Percentiles rank a stretch among this genome's conserved stretches.
Conservation (phyloP, 345 rosid genomes). For the Eucalyptus polybractea region DNA sequence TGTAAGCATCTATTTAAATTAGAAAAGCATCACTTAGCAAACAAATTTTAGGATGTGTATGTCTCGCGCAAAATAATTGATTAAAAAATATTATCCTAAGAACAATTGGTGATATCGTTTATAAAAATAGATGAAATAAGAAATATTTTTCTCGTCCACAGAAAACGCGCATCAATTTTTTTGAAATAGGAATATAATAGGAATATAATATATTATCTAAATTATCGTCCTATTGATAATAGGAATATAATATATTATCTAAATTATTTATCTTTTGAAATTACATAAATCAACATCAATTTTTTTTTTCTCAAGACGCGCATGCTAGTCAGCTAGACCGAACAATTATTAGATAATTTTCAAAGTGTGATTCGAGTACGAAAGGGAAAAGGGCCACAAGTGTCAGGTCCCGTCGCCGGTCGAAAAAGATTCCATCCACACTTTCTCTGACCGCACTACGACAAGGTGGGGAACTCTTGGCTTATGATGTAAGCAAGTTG, state of each 20-base stretch:
- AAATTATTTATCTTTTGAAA: neutral
- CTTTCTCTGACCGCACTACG: neutral
- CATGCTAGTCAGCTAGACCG: neutral
- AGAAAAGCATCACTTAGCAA: neutral
- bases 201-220: too few species aligned
- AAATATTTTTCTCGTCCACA: neutral
- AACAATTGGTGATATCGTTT: neutral
- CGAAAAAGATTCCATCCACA: neutral
- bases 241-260: neutral
- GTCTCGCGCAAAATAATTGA: fast-evolving
- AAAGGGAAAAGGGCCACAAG: neutral
- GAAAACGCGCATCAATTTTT: too few species aligned
- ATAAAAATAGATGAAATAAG: neutral
- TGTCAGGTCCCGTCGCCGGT: neutral
- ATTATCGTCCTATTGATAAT: neutral
- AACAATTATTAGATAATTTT: neutral
- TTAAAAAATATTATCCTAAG: neutral
- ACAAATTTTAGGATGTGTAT: neutral
- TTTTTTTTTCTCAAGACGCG: too few species aligned
- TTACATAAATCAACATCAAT: neutral
- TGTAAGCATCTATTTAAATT: neutral
- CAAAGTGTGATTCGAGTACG: neutral
- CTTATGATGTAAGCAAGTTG: neutral
- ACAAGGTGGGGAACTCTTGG: neutral
- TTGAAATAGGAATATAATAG: too few species aligned